phyloP scores from a whole-genome alignment of 768 basidiomycete genomes.

The Boletus barrowsii region DNA sequence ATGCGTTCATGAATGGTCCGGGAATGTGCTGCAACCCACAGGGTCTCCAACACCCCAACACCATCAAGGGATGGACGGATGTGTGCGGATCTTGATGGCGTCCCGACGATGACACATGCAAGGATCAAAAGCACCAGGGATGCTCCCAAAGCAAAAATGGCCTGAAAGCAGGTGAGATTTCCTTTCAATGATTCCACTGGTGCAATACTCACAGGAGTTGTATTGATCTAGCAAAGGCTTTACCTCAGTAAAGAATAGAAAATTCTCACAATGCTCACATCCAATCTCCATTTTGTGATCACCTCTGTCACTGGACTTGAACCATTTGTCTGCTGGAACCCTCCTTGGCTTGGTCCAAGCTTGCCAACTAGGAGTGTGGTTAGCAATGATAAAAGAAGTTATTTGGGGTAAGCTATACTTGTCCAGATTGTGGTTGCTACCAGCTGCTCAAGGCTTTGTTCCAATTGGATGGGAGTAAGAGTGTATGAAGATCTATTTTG shows the following conservation, averaged over 20 bases:
- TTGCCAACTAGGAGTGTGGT: too few species aligned
- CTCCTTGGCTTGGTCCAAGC: too few species aligned
- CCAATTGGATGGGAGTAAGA: background rate
- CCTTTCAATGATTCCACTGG: too few species aligned
- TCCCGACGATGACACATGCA: background rate
- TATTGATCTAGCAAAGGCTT: slow-evolving; percentile 8
- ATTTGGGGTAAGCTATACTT: background rate
- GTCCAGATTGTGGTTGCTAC: background rate
- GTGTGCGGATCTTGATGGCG: background rate
- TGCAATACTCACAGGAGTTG: too few species aligned
- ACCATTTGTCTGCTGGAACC: too few species aligned
- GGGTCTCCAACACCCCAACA: slow-evolving; percentile 7
- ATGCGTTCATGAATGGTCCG: background rate
- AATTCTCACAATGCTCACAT: background rate
- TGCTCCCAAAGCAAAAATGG: background rate
- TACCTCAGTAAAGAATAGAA: background rate
- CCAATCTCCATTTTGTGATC: background rate
- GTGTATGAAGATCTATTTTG: background rate
- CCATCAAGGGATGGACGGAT: background rate
- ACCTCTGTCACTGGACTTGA: background rate
- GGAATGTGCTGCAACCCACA: slow-evolving; percentile 11
- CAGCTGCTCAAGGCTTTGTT: background rate
- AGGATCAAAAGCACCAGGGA: slow-evolving; percentile 4
- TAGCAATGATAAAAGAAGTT: too few species aligned
- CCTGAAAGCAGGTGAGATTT: too few species aligned